Conservation (phyloP, 768 basidiomycete species). For the Xerocomus spinulosus region DNA sequence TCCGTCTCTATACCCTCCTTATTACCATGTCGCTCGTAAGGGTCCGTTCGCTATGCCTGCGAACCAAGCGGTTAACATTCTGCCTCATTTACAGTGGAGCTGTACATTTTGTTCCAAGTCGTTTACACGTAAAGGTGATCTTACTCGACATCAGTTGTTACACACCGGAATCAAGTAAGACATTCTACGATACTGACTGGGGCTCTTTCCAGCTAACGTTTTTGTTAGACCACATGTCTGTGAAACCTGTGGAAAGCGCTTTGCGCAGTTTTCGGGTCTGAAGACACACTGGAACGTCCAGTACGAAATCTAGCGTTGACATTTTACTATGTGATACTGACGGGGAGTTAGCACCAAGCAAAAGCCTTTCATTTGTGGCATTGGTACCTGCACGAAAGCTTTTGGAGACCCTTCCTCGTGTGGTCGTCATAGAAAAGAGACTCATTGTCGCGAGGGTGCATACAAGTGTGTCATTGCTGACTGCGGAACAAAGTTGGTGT, state of each 20-base stretch:
- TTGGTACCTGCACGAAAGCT: slow-evolving; percentile 40
- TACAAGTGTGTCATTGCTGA: slow-evolving; percentile 42
- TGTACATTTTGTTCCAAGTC: slow-evolving; percentile 45
- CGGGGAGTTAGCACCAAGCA: slow-evolving; percentile 38
- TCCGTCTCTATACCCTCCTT: slow-evolving; percentile 34
- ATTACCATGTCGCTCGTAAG: slow-evolving; percentile 25
- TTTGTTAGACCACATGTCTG: slow-evolving; percentile 49
- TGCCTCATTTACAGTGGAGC: slow-evolving; percentile 26
- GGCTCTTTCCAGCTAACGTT: neutral
- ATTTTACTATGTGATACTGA: slow-evolving; percentile 9
- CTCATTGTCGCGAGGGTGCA: slow-evolving; percentile 40
- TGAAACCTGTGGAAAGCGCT: slow-evolving; percentile 47
- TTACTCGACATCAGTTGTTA: slow-evolving; percentile 49
- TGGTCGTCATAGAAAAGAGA: slow-evolving; percentile 60
- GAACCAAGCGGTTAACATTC: neutral
- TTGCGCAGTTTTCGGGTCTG: slow-evolving; percentile 56
- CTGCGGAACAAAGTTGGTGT: slow-evolving; percentile 47
- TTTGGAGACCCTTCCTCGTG: slow-evolving; percentile 73
- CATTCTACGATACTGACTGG: neutral
- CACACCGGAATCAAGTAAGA: slow-evolving; percentile 51
- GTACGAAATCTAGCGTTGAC: slow-evolving; percentile 37
- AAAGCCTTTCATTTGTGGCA: slow-evolving; percentile 51
- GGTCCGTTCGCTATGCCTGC: neutral
- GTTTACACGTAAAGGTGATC: slow-evolving; percentile 57
- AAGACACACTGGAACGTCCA: slow-evolving; percentile 64